These are phyloP conservation scores for Podaxis pistillaris DNA, from an alignment of 768 basidiomycete species.

Conservation along the genomic window DNA sequence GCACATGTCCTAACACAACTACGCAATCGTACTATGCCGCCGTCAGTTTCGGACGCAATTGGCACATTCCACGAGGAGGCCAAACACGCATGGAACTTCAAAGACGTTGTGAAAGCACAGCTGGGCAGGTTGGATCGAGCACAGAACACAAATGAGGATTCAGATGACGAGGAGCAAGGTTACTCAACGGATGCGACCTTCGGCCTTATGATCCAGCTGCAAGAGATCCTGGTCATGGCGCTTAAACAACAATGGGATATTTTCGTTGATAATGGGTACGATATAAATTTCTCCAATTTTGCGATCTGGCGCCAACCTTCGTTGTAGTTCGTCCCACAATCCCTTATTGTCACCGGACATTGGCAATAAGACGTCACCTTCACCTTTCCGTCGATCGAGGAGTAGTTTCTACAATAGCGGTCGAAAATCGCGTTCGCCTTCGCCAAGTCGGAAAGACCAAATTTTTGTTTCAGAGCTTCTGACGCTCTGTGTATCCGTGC, in stretches of 20 bases:
- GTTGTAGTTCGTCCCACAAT: neutral
- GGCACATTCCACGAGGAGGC: conserved; percentile 44
- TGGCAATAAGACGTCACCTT: conserved; percentile 19
- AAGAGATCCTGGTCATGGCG: conserved; percentile 57
- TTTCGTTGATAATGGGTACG: conserved; percentile 50
- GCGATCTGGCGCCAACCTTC: neutral
- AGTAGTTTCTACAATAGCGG: conserved; percentile 40
- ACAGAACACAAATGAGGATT: conserved; percentile 37
- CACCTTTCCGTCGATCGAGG: conserved; percentile 45
- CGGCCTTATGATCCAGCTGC: conserved; percentile 60
- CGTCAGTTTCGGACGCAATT: conserved; percentile 46
- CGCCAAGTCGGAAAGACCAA: conserved; percentile 31
- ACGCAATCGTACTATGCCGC: conserved; percentile 53
- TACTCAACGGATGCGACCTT: conserved; percentile 70
- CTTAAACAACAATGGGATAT: conserved; percentile 59
- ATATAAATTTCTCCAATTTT: conserved; percentile 1
- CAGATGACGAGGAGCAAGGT: conserved; percentile 43
- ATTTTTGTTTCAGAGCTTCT: conserved; percentile 51
- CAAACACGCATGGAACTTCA: conserved; percentile 40
- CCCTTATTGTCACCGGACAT: neutral
- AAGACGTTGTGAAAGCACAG: conserved; percentile 26
- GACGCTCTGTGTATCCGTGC: conserved; percentile 54
- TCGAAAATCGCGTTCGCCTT: conserved; percentile 52
- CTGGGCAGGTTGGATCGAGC: conserved; percentile 10
- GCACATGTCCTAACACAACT: conserved; percentile 64